phyloP scores from a whole-genome alignment of 495 filamentous ascomycete genomes.

The Peziza echinospora region DNA sequence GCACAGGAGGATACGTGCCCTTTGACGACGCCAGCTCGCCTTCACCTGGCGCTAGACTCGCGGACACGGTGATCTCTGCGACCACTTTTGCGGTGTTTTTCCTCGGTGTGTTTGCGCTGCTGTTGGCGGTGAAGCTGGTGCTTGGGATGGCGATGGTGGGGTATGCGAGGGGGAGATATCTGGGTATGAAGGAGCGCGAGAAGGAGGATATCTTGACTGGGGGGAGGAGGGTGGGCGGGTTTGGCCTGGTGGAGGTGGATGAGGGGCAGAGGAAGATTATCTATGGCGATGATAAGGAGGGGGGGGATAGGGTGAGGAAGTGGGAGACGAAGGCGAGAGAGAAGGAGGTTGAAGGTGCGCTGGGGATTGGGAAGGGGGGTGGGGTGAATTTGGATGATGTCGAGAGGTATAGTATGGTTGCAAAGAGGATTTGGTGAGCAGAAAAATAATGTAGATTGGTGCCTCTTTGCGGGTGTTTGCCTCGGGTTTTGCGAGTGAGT shows the following conservation, averaged over 20 bases:
- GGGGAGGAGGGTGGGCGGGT: slow-evolving; percentile 54
- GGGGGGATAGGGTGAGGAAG: slow-evolving; percentile 37
- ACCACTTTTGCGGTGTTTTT: slow-evolving; percentile 59
- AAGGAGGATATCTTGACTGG: slow-evolving; percentile 40
- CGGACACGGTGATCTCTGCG: slow-evolving; percentile 46
- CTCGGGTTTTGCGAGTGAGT: too few species aligned
- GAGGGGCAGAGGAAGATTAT: slow-evolving; percentile 75
- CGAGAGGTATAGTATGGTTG: slow-evolving; percentile 74
- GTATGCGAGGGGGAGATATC: slow-evolving; percentile 54
- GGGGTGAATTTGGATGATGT: slow-evolving; percentile 39
- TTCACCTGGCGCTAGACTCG: slow-evolving; percentile 23
- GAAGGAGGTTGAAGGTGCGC: slow-evolving; percentile 28
- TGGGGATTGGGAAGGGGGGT: slow-evolving; percentile 11
- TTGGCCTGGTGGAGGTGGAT: slow-evolving; percentile 66
- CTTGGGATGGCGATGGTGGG: slow-evolving; percentile 63
- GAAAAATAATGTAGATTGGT: too few species aligned
- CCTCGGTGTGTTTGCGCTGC: slow-evolving; percentile 51
- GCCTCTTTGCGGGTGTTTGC: too few species aligned
- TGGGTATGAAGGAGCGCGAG: slow-evolving; percentile 47
- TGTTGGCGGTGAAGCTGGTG: slow-evolving; percentile 59
- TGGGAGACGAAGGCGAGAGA: slow-evolving; percentile 36
- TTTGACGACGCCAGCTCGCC: slow-evolving; percentile 3
- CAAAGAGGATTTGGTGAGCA: slow-evolving; percentile 49
- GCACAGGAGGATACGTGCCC: slow-evolving; percentile 29
- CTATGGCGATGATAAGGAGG: slow-evolving; percentile 65